A percentile compares a stretch with the other conserved stretches of the same genome.
These are phyloP conservation scores for Penstemon eatonii DNA, from an alignment of 257 asterid species.

Conservation along the genomic window DNA sequence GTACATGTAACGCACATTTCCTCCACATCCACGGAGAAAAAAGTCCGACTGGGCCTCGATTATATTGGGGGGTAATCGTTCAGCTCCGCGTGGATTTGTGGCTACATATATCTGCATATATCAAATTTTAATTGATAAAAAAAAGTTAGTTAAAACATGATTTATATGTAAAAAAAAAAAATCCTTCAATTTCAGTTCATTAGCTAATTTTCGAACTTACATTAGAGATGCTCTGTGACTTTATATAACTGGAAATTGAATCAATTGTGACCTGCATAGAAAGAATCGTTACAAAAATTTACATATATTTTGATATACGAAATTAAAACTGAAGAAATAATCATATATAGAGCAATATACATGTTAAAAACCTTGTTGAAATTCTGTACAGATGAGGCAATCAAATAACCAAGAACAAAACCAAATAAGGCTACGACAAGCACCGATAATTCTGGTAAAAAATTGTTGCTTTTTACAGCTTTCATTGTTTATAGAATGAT, in stretches of 20 bases:
- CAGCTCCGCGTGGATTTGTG: constrained; percentile 50
- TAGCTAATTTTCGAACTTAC: constrained; percentile 22
- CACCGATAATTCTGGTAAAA: constrained; percentile 20
- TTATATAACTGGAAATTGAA: background rate
- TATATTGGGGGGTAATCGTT: constrained; percentile 35
- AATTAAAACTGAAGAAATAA: background rate
- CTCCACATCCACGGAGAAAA: constrained; percentile 22
- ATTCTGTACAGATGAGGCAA: constrained; percentile 31
- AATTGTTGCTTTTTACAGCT: constrained; percentile 13
- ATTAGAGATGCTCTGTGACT: constrained; percentile 26
- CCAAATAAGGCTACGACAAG: constrained; percentile 24
- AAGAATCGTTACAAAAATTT: background rate
- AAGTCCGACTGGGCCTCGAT: constrained; percentile 26
- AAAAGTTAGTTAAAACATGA: no score
- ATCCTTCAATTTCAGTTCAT: background rate
- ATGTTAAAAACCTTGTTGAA: constrained; percentile 23
- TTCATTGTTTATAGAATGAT: constrained; percentile 11
- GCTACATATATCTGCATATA: constrained; percentile 41
- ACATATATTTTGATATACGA: background rate
- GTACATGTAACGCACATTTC: constrained; percentile 26
- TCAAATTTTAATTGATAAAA: constrained; percentile 5
- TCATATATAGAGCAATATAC: no score
- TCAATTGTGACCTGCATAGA: constrained; percentile 15
- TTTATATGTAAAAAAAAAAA: background rate
- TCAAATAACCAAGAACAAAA: constrained; percentile 26